A percentile compares a stretch with the other conserved stretches of the same genome.
These are phyloP conservation scores for Dovyalis caffra DNA, from an alignment of 345 rosid genomes.

Conservation along the genomic window DNA sequence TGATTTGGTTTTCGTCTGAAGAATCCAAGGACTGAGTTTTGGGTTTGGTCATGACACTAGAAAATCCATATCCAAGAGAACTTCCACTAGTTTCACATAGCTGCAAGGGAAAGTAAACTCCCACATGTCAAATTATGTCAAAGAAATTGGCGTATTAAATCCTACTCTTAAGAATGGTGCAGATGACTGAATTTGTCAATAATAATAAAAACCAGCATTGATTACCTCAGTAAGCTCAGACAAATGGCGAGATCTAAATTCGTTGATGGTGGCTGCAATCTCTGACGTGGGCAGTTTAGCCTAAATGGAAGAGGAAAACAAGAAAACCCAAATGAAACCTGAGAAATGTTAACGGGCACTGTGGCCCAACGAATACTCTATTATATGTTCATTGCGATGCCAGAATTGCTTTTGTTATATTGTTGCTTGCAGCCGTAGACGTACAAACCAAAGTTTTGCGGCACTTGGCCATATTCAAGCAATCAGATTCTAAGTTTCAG, in stretches of 20 bases:
- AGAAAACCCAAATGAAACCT: neutral
- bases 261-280: slow-evolving; percentile 87
- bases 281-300: slow-evolving; percentile 85
- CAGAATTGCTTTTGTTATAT: neutral
- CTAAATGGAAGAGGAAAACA: slow-evolving; percentile 33
- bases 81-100: slow-evolving; percentile 83
- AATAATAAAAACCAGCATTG: neutral
- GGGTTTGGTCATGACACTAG: slow-evolving; percentile 59
- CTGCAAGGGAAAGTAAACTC: slow-evolving; percentile 38
- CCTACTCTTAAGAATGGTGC: neutral
- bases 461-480: neutral
- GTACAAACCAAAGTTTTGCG: neutral
- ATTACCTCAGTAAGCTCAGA: slow-evolving; percentile 90
- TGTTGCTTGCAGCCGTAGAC: neutral
- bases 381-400: neutral
- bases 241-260: slow-evolving; percentile 89
- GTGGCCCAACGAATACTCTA: neutral
- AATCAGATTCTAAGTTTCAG: neutral
- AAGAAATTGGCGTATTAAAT: neutral
- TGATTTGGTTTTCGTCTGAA: slow-evolving; percentile 63
- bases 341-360: neutral
- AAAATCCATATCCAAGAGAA: slow-evolving; percentile 92
- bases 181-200: neutral
- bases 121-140: neutral
- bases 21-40: slow-evolving; percentile 55